These are phyloP conservation scores for Mallotus nudiflorus DNA, from an alignment of 345 rosid species.

Conservation along the genomic window DNA sequence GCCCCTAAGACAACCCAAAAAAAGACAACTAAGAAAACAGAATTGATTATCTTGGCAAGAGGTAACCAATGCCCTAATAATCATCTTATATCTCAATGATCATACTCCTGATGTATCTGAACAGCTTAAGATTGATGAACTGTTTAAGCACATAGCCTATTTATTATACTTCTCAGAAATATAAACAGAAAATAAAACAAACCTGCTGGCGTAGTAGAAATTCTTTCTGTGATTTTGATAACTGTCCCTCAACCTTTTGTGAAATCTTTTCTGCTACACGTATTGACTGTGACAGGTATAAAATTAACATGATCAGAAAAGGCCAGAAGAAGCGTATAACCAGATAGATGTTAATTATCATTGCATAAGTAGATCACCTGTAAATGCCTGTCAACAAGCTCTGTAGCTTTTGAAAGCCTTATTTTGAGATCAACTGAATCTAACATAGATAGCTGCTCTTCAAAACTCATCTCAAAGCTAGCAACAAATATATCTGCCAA, in stretches of 20 bases:
- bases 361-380: conserved; percentile 58
- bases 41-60: neutral
- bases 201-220: conserved; percentile 99
- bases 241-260: conserved; percentile 96
- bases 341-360: conserved; percentile 13
- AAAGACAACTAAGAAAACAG: neutral
- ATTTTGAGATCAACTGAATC: conserved; percentile 94
- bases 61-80: neutral
- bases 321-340: conserved; percentile 15
- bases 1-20: neutral
- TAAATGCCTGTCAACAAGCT: conserved; percentile 96
- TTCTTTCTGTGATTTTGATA: conserved; percentile 98
- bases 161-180: neutral
- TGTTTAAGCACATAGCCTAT: neutral
- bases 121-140: neutral
- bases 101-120: neutral
- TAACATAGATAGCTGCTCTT: conserved; percentile 92
- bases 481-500: conserved; percentile 99
- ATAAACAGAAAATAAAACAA: conserved; percentile 26
- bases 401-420: conserved; percentile 92
- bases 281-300: conserved; percentile 79
- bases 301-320: conserved; percentile 30
- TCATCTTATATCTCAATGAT: too few relatives aligned
- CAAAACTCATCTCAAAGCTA: conserved; percentile 97
- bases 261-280: conserved; percentile 99